Conservation (phyloP, 2,329 filamentous ascomycete genomes). For the Tolypocladium pustulatum region DNA sequence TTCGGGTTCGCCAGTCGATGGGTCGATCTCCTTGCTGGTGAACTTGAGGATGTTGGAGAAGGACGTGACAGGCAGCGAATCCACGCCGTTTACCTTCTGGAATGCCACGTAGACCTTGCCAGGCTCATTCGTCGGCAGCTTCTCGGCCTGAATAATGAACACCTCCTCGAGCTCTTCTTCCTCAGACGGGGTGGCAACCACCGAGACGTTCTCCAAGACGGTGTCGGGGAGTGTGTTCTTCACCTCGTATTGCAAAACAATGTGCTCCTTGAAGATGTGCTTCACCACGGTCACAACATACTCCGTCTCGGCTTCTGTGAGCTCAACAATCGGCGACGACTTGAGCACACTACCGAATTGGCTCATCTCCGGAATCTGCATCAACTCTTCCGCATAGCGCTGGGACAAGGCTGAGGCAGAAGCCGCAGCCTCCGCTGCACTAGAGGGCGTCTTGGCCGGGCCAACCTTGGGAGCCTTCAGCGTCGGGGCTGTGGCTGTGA, state of each 20-base stretch:
- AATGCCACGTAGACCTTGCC: constrained; percentile 95
- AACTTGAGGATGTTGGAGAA: constrained; percentile 95
- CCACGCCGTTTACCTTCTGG: constrained; percentile 68
- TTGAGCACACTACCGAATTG: constrained; percentile 87
- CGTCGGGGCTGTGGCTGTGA: constrained; percentile 82
- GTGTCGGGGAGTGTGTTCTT: constrained; percentile 94
- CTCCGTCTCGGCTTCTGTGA: constrained; percentile 95
- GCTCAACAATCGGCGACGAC: constrained; percentile 73
- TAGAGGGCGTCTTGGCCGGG: constrained; percentile 58
- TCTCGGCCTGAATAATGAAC: constrained; percentile 84
- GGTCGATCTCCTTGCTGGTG: constrained; percentile 96
- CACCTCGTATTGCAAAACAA: constrained; percentile 93
- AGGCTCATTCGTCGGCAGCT: constrained; percentile 72
- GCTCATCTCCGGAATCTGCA: constrained; percentile 83
- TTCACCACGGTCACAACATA: constrained; percentile 92
- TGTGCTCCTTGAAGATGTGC: constrained; percentile 94
- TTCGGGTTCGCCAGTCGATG: constrained; percentile 84
- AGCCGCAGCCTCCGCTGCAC: constrained; percentile 63
- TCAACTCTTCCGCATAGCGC: constrained; percentile 79
- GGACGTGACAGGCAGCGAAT: constrained; percentile 64
- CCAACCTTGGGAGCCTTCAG: constrained; percentile 85
- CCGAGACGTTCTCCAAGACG: constrained; percentile 79
- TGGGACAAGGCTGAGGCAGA: constrained; percentile 72
- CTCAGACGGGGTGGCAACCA: constrained; percentile 68
- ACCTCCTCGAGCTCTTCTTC: constrained; percentile 82